Conservation (phyloP, 805 yeast genomes). For the Schizosaccharomyces lindneri region DNA sequence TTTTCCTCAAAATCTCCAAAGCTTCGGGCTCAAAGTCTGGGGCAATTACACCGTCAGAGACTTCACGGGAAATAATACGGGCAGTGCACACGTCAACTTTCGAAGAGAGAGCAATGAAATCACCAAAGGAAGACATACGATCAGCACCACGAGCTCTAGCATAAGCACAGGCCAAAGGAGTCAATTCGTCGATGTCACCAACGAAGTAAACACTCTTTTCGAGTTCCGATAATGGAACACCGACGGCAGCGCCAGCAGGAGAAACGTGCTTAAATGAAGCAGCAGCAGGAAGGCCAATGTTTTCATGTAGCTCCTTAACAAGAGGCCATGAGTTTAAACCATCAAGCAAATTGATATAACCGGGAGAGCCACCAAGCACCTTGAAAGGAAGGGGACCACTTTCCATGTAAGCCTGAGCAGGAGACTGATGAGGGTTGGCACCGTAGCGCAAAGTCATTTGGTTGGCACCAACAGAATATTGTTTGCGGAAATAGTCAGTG, state of each 20-base stretch:
- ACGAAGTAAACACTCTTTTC: conserved; percentile 94
- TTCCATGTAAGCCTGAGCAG: conserved; percentile 85
- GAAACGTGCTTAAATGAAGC: conserved; percentile 97
- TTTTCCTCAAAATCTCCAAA: conserved; percentile 59
- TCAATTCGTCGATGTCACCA: conserved; percentile 42
- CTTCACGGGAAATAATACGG: conserved; percentile 88
- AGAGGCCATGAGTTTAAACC: conserved; percentile 97
- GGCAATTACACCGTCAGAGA: conserved; percentile 94
- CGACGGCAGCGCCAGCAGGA: conserved; percentile 97
- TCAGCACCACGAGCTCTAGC: conserved; percentile 99
- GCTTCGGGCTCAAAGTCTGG: conserved; percentile 92
- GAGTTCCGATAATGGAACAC: conserved; percentile 67
- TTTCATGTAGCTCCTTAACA: conserved; percentile 85
- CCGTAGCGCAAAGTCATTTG: conserved; percentile 94
- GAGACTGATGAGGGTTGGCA: conserved; percentile 97
- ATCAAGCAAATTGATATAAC: conserved; percentile 87
- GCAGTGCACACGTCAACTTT: conserved; percentile 93
- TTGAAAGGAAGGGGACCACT: conserved; percentile 80
- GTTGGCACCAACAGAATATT: conserved; percentile 67
- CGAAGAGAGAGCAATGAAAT: conserved; percentile 89
- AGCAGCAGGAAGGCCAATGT: conserved; percentile 90
- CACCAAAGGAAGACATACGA: conserved; percentile 98
- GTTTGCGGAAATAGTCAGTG: conserved; percentile 91
- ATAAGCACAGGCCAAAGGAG: conserved; percentile 92
- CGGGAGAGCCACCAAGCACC: conserved; percentile 86